These are phyloP conservation scores for Eragrostis nindensis DNA, from an alignment of 176 grass and related monocot species.

Conservation along the genomic window DNA sequence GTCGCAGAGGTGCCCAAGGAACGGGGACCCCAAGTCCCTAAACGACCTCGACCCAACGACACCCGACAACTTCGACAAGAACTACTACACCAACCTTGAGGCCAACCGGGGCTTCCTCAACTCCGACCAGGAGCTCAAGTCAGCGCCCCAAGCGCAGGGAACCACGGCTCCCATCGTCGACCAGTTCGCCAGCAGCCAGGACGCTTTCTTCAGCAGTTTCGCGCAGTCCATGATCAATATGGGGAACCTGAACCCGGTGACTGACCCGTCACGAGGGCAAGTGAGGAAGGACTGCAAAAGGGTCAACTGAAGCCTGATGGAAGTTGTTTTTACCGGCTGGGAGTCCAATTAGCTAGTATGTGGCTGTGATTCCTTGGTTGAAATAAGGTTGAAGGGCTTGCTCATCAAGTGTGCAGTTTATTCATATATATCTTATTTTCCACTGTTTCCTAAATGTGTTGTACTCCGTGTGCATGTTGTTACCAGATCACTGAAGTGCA, in stretches of 20 bases:
- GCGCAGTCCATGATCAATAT: slow-evolving; percentile 66
- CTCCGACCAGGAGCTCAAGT: slow-evolving; percentile 74
- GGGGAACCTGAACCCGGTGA: slow-evolving; percentile 56
- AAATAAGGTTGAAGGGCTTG: not conserved
- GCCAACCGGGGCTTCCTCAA: slow-evolving; percentile 45
- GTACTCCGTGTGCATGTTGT: not conserved
- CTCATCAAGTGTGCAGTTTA: not conserved
- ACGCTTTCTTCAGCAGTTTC: slow-evolving; percentile 57
- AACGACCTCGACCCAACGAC: slow-evolving; percentile 69
- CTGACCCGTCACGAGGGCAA: slow-evolving; percentile 37
- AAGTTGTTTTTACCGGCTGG: not conserved
- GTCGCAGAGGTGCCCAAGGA: slow-evolving; percentile 39
- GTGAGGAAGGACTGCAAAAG: slow-evolving; percentile 47
- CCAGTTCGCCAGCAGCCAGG: slow-evolving; percentile 52
- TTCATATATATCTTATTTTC: not conserved
- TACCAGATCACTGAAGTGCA: too few species aligned
- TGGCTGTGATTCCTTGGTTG: not conserved
- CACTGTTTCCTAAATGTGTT: not conserved
- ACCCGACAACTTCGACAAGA: slow-evolving; percentile 53
- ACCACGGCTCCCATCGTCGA: slow-evolving; percentile 48
- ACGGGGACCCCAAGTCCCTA: not conserved
- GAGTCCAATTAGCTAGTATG: not conserved
- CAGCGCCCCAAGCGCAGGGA: not conserved
- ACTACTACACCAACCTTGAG: slow-evolving; percentile 67
- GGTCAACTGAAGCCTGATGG: slow-evolving; percentile 31